phyloP scores from a whole-genome alignment of 495 filamentous ascomycete species.

The Penicillium dipodomyicola region DNA sequence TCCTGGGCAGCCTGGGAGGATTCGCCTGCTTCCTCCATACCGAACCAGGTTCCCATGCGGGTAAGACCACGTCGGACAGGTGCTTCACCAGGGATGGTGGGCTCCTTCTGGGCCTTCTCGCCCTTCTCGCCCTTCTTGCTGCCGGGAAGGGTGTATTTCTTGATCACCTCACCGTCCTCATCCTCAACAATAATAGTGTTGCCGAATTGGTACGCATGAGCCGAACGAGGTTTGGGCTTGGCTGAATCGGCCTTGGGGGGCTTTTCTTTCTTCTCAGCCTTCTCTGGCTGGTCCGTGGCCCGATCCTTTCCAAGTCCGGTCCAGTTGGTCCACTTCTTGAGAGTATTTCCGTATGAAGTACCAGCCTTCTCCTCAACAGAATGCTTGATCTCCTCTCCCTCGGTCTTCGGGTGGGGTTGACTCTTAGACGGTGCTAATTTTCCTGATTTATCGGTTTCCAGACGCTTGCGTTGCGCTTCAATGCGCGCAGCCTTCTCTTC shows the following conservation, averaged over 20 bases:
- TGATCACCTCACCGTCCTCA: conserved; percentile 94
- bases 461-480: conserved; percentile 55
- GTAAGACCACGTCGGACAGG: conserved; percentile 50
- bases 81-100: conserved; percentile 28
- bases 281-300: conserved; percentile 17
- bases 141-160: conserved; percentile 85
- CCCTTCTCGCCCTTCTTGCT: conserved; percentile 26
- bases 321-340: conserved; percentile 41
- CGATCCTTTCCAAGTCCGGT: conserved; percentile 38
- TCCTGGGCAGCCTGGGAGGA: conserved; percentile 35
- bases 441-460: conserved; percentile 55
- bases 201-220: conserved; percentile 91
- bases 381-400: conserved; percentile 45
- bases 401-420: conserved; percentile 45
- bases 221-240: conserved; percentile 52
- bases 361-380: conserved; percentile 30
- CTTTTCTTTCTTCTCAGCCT: conserved; percentile 20
- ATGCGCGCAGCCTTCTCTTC: conserved; percentile 53
- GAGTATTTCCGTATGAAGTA: conserved; percentile 33
- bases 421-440: conserved; percentile 39
- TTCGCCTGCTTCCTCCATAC: conserved; percentile 51
- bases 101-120: conserved; percentile 23
- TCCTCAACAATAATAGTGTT: conserved; percentile 98
- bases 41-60: conserved; percentile 64
- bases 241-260: conserved; percentile 14